phyloP scores from a whole-genome alignment of 2,329 filamentous ascomycete species.

The Apiospora phragmitis region DNA sequence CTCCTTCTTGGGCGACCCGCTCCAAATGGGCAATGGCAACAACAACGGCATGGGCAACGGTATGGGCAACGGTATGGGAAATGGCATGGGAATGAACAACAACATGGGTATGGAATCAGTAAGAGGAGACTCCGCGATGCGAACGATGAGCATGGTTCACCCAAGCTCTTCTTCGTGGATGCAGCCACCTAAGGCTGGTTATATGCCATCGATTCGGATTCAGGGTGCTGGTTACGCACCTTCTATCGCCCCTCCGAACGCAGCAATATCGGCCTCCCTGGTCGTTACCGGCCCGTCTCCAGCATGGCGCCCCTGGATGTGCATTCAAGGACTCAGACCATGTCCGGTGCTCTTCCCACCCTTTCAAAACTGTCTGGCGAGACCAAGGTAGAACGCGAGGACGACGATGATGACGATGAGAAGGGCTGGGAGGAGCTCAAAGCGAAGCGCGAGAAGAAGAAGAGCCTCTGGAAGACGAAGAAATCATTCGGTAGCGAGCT shows the following conservation, averaged over 20 bases:
- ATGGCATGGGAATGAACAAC: background rate
- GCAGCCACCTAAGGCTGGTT: constrained; percentile 43
- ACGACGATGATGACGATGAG: constrained; percentile 63
- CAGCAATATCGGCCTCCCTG: constrained; percentile 87
- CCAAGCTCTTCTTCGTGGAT: constrained; percentile 63
- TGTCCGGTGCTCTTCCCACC: constrained; percentile 42
- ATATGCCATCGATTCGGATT: constrained; percentile 50
- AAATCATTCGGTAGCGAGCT: constrained; percentile 53
- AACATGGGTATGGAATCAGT: constrained; percentile 44
- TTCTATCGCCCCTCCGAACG: constrained; percentile 96
- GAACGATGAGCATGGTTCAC: constrained; percentile 85
- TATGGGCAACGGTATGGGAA: constrained; percentile 27
- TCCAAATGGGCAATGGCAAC: constrained; percentile 27
- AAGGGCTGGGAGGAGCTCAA: constrained; percentile 71
- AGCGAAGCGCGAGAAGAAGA: constrained; percentile 68
- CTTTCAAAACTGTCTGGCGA: constrained; percentile 40
- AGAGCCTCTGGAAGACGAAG: constrained; percentile 64
- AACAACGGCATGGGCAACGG: constrained; percentile 30
- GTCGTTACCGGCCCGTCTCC: constrained; percentile 87
- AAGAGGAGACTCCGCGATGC: constrained; percentile 48
- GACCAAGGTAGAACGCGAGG: constrained; percentile 43
- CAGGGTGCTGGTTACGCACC: constrained; percentile 70
- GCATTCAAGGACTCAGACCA: constrained; percentile 40
- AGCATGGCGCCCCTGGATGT: constrained; percentile 48
- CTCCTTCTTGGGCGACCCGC: constrained; percentile 30